These are phyloP conservation scores for Solanum pinnatisectum DNA, from an alignment of 257 asterid genomes.

Conservation along the genomic window DNA sequence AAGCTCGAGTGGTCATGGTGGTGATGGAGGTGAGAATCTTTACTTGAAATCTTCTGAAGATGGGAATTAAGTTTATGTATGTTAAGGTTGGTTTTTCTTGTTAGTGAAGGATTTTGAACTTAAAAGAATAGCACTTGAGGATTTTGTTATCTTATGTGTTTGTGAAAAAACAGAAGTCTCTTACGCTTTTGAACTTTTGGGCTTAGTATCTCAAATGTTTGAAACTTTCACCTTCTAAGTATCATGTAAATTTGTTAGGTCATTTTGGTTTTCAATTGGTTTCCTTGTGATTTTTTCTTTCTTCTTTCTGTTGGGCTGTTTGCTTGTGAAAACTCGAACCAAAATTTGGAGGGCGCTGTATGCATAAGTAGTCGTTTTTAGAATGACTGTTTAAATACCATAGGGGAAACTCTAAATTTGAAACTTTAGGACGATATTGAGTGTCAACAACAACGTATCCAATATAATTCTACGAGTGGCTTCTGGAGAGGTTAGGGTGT, in stretches of 20 bases:
- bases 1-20: conserved; percentile 16
- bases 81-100: background rate
- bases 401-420: background rate
- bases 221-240: conserved; percentile 1
- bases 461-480: rapidly evolving
- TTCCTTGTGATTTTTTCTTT: background rate
- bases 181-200: background rate
- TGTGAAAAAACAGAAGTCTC: conserved; percentile 1
- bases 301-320: background rate
- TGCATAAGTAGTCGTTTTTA: background rate
- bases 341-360: background rate
- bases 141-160: conserved; percentile 6
- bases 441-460: background rate
- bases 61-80: conserved; percentile 30
- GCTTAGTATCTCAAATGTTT: background rate
- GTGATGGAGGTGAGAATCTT: conserved; percentile 57
- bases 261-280: background rate
- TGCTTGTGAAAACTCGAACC: background rate
- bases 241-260: conserved; percentile 25
- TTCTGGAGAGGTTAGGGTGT: background rate
- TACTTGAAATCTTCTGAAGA: conserved; percentile 57
- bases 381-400: background rate
- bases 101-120: background rate
- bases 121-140: background rate
- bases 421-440: rapidly evolving